Evolutionary conservation across 106 monocot genomes (phyloP), one percentile per base, ranked within the genome.

Genomic region (Dioscorea alata): DNA sequence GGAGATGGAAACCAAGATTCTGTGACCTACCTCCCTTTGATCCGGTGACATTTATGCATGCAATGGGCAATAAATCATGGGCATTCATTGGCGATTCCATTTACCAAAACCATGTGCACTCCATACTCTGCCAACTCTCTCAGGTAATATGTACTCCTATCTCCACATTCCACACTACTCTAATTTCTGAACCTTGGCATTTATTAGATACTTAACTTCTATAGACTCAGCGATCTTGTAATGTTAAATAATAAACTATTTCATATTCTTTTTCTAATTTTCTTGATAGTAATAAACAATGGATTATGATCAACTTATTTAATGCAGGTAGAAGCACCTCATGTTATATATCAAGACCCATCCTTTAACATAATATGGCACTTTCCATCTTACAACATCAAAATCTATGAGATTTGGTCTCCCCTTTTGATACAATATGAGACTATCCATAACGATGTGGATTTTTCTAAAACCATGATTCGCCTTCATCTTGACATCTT

Each of bases 41-140:
- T 68, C 80, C 73, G 4, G 23, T 71, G 72, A 83, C 50, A 62
- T 90, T 90, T 74, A 63, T 90, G 25, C 52, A 76, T 24, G 58
- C 75, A 34, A 81, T 86, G 90, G 48, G 66, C 57, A 74, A 81
- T 32, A 90, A 84, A 69, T 49, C 76, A 42, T 84, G 80, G 86
- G 90, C 86, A 8, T 60, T 86, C 1, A 76, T 90, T 60, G 90
- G 90, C 20, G 90, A 90, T 63, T 90, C 90, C 16, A 86, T 90
- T 76, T 81, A 81, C 49, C 80, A 84, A 16, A 86, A 90, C 57
- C 90, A 90, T 74, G 65, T 68, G 12, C 86, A 86, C 51, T 90
- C 90, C 42, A 58, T 86, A 58, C 20, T 90, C 59, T 90, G 90
- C 57, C 78, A 84, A 74, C 79, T 90, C 24, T 81, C 86, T 16